Evolutionary conservation across 2,329 filamentous ascomycete genomes (phyloP).

Genomic region (Talaromyces sp.): DNA sequence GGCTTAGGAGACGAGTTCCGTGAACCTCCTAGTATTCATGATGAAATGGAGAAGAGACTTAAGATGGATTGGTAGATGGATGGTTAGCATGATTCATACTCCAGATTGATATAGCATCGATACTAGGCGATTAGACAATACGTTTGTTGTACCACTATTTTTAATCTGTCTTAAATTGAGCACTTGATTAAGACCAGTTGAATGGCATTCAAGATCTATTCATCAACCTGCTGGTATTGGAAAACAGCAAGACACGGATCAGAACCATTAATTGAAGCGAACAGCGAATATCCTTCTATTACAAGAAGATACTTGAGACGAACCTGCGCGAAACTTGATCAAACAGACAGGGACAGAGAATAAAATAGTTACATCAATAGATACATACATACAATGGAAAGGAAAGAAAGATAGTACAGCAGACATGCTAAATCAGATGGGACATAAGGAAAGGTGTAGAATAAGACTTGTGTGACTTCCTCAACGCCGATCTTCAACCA

Average conservation of each 20-base stretch:
- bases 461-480: not conserved
- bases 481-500: slow-evolving; percentile 4
- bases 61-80: slow-evolving; percentile 62
- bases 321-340: not conserved
- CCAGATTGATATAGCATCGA: not conserved
- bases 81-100: not conserved
- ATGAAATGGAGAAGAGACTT: slow-evolving; percentile 91
- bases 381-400: slow-evolving; percentile 13
- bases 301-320: not conserved
- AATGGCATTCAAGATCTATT: not conserved
- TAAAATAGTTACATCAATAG: slow-evolving; percentile 1
- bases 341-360: not conserved
- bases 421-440: not conserved
- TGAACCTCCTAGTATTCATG: slow-evolving; percentile 71
- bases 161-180: not conserved
- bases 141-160: not conserved
- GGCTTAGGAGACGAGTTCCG: slow-evolving; percentile 64
- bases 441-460: not conserved
- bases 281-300: not conserved
- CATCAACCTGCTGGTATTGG: not conserved
- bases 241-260: not conserved
- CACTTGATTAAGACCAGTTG: not conserved
- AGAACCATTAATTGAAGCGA: not conserved
- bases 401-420: slow-evolving; percentile 2
- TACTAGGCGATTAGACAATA: slow-evolving; percentile 13